Conservation (phyloP, 1,139 yeast genomes). For the Ogataea hybrid region DNA sequence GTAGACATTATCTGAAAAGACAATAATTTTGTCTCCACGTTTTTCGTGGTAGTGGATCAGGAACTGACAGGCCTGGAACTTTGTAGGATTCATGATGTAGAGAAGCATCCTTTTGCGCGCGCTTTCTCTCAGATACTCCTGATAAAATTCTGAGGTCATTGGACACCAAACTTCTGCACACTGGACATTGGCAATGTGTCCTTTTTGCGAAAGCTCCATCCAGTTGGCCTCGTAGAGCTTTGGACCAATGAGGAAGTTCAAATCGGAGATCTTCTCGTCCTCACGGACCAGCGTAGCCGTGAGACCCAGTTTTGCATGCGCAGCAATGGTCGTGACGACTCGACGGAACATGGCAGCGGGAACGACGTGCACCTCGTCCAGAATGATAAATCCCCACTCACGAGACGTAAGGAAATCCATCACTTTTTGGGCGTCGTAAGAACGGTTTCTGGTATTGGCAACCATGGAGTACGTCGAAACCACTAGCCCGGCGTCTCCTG, state of each 20-base stretch:
- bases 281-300: constrained; percentile 98
- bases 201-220: constrained; percentile 99
- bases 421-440: constrained; percentile 97
- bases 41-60: constrained; percentile 94
- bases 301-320: constrained; percentile 94
- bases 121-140: constrained; percentile 84
- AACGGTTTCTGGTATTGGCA: constrained; percentile 93
- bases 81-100: constrained; percentile 99
- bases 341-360: constrained; percentile 99
- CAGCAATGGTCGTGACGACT: constrained; percentile 96
- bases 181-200: constrained; percentile 98
- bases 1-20: constrained; percentile 95
- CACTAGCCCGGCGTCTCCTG: constrained; percentile 93
- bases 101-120: constrained; percentile 91
- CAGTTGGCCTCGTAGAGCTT: constrained; percentile 97
- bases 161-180: constrained; percentile 99
- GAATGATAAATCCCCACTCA: constrained; percentile 98
- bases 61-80: constrained; percentile 97
- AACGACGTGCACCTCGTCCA: constrained; percentile 98
- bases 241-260: constrained; percentile 97
- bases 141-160: constrained; percentile 97
- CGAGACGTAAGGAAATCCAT: constrained; percentile 96
- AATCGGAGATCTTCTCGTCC: constrained; percentile 96
- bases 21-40: constrained; percentile 97
- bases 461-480: constrained; percentile 99